Conservation (phyloP, 345 rosid genomes). For the Psidium guajava region DNA sequence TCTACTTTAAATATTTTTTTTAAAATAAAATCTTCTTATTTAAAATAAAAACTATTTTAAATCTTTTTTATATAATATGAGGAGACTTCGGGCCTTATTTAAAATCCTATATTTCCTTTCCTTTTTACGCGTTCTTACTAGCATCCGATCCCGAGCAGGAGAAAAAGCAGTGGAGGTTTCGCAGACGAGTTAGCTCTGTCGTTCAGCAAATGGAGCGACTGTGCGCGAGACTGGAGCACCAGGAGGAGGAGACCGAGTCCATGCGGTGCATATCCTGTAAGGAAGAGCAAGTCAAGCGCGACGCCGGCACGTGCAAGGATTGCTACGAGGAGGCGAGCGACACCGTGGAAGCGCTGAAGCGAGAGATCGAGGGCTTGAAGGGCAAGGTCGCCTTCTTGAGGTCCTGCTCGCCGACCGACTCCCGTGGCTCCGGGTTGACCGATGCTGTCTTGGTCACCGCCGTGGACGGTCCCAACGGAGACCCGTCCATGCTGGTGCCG, state of each 20-base stretch:
- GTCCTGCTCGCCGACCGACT: conserved; percentile 22
- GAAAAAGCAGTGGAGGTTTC: too few species aligned
- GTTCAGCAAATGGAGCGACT: too few species aligned
- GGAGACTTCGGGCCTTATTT: too few species aligned
- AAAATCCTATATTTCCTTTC: too few species aligned
- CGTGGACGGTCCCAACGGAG: neutral
- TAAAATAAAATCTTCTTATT: too few species aligned
- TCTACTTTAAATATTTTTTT: too few species aligned
- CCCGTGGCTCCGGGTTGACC: conserved; percentile 17
- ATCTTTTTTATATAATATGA: too few species aligned
- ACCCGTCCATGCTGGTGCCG: conserved; percentile 30
- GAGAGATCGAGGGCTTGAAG: neutral
- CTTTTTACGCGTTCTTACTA: too few species aligned
- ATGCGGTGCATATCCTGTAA: conserved; percentile 65
- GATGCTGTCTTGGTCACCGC: conserved; percentile 5
- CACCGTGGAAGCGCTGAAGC: conserved; percentile 4
- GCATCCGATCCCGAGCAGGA: too few species aligned
- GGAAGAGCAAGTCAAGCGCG: conserved; percentile 35
- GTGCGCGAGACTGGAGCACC: too few species aligned
- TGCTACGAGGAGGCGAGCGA: conserved; percentile 48
- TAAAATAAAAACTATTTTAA: too few species aligned
- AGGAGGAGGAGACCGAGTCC: neutral
- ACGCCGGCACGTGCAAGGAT: conserved; percentile 66
- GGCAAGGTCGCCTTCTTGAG: neutral
- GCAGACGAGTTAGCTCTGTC: too few species aligned